Evolutionary conservation across 2,329 filamentous ascomycete species (phyloP).

Genomic region (Dactylonectria macrodidyma): DNA sequence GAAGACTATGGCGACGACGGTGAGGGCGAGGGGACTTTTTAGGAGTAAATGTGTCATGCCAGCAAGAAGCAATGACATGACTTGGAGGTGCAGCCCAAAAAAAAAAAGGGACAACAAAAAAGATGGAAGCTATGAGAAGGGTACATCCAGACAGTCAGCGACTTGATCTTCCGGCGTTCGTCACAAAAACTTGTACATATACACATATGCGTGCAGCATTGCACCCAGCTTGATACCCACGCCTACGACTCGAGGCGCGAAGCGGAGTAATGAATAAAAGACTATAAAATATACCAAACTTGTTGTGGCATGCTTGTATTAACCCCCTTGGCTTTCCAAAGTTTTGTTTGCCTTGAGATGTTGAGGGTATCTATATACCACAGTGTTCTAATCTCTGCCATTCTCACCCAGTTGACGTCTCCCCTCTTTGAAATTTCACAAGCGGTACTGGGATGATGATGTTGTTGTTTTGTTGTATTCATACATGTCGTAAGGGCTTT

Average conservation of each 20-base stretch:
- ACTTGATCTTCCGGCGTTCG: constrained; percentile 17
- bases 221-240: constrained; percentile 48
- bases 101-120: constrained; percentile 1
- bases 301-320: background rate
- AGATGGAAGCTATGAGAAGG: constrained; percentile 1
- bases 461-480: constrained; percentile 41
- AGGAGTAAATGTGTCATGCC: constrained; percentile 14
- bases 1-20: constrained; percentile 68
- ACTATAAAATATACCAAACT: constrained; percentile 14
- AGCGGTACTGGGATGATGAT: background rate
- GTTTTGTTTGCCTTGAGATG: background rate
- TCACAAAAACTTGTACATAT: constrained; percentile 38
- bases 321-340: background rate
- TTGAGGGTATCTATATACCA: constrained; percentile 32
- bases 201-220: constrained; percentile 19
- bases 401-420: background rate
- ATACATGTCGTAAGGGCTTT: constrained; percentile 46
- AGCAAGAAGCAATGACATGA: background rate
- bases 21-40: constrained; percentile 62
- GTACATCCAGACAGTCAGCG: constrained; percentile 6
- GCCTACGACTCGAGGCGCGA: constrained; percentile 37
- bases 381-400: constrained; percentile 1
- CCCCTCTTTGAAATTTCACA: constrained; percentile 14
- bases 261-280: constrained; percentile 40
- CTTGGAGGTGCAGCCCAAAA: background rate